A percentile compares a stretch with the other conserved stretches of the same genome.
Evolutionary conservation across 2,329 filamentous ascomycete species (phyloP).

Genomic region (Rhexocercosporidium sp.): DNA sequence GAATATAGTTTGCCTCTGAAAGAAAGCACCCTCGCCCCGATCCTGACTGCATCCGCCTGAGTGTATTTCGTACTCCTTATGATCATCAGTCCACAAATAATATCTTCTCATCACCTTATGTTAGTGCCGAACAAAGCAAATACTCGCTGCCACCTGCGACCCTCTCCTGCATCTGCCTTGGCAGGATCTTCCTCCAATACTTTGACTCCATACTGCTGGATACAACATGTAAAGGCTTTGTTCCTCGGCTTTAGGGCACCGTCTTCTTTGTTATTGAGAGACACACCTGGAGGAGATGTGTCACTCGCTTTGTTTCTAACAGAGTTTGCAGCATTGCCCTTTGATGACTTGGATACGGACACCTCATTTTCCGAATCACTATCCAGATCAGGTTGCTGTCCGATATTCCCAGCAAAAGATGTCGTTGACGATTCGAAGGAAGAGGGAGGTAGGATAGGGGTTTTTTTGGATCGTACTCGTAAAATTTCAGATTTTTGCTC

Average conservation of each 20-base stretch:
- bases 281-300: not conserved
- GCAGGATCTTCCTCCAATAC: conserved; percentile 45
- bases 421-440: conserved; percentile 16
- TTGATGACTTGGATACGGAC: conserved; percentile 17
- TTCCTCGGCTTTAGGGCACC: conserved; percentile 47
- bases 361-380: conserved; percentile 34
- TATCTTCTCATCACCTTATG: conserved; percentile 47
- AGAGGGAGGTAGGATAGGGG: conserved; percentile 17
- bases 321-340: not conserved
- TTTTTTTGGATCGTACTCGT: conserved; percentile 24
- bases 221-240: conserved; percentile 70
- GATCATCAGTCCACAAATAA: not conserved
- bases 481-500: conserved; percentile 62
- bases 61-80: not conserved
- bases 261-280: conserved; percentile 24
- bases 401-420: conserved; percentile 22
- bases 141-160: conserved; percentile 62
- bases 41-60: not conserved
- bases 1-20: not conserved
- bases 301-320: conserved; percentile 5
- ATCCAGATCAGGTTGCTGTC: conserved; percentile 35
- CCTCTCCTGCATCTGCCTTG: conserved; percentile 52
- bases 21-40: not conserved
- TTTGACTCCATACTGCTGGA: conserved; percentile 71
- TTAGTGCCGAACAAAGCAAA: conserved; percentile 70